These are phyloP conservation scores for Annulohypoxylon truncatum DNA, from an alignment of 2,329 filamentous ascomycete genomes.

Conservation along the genomic window DNA sequence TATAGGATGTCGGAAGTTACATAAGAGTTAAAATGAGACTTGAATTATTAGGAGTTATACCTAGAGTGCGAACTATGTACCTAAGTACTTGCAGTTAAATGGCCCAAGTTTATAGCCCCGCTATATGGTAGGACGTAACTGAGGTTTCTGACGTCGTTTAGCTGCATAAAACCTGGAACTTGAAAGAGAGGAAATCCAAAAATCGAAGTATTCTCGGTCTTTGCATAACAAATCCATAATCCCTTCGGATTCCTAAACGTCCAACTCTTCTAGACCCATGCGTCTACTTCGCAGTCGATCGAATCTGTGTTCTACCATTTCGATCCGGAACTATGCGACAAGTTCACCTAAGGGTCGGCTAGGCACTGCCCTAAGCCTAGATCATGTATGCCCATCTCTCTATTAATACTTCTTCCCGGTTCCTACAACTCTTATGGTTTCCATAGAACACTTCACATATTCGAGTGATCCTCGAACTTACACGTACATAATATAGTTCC, in stretches of 20 bases:
- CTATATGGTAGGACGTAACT: background rate
- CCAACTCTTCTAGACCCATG: constrained; percentile 32
- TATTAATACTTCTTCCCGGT: background rate
- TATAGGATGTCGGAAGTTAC: too few relatives aligned
- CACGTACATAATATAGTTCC: constrained; percentile 59
- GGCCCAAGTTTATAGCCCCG: too few relatives aligned
- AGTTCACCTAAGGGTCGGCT: constrained; percentile 51
- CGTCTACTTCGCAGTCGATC: constrained; percentile 35
- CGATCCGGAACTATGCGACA: constrained; percentile 54
- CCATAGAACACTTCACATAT: background rate
- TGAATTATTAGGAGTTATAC: background rate
- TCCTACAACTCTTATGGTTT: background rate
- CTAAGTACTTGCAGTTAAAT: too few relatives aligned
- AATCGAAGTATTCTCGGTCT: background rate
- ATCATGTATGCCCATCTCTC: constrained; percentile 61
- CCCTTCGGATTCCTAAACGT: background rate
- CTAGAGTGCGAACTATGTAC: too few relatives aligned
- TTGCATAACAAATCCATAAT: background rate
- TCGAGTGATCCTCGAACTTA: constrained; percentile 15
- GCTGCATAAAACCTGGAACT: constrained; percentile 7
- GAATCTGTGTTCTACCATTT: constrained; percentile 35
- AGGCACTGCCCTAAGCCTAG: constrained; percentile 63
- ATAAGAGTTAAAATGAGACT: background rate
- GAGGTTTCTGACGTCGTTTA: background rate
- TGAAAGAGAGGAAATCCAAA: background rate